Percentiles rank a stretch among this genome's conserved stretches.
phyloP scores from a whole-genome alignment of 2,329 filamentous ascomycete species.

The Aciculosporium take region DNA sequence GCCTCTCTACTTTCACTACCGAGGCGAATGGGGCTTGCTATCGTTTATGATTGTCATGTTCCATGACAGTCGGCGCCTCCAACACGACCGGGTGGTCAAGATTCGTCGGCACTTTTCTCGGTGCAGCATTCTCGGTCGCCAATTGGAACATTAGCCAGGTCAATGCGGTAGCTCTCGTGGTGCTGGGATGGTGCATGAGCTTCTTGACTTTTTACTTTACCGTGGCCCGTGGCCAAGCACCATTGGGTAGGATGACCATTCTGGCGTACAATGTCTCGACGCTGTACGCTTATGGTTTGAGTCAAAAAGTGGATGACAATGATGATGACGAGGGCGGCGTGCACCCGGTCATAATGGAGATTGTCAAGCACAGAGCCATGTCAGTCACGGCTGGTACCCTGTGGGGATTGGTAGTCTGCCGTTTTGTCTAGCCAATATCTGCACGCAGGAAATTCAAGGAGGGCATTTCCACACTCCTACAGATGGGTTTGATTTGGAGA shows the following conservation, averaged over 20 bases:
- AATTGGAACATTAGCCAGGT: constrained; percentile 63
- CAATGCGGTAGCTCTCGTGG: constrained; percentile 54
- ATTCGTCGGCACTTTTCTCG: constrained; percentile 68
- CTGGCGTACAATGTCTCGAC: constrained; percentile 87
- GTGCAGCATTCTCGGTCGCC: constrained; percentile 55
- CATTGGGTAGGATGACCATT: constrained; percentile 79
- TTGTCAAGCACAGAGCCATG: constrained; percentile 68
- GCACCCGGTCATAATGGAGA: constrained; percentile 67
- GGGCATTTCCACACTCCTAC: constrained; percentile 67
- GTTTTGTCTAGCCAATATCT: constrained; percentile 78
- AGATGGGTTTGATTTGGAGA: constrained; percentile 89
- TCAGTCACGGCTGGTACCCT: constrained; percentile 70
- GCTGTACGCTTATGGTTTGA: constrained; percentile 77
- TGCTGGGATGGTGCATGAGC: constrained; percentile 65
- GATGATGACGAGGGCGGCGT: constrained; percentile 70
- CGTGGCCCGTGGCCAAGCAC: constrained; percentile 61
- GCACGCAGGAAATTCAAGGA: constrained; percentile 74
- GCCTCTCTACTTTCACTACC: constrained; percentile 65
- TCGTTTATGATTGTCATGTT: constrained; percentile 93
- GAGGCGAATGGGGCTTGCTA: constrained; percentile 87
- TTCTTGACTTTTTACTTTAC: constrained; percentile 77
- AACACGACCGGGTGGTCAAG: constrained; percentile 78
- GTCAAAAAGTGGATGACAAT: constrained; percentile 57
- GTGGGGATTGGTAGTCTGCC: constrained; percentile 77
- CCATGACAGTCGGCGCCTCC: constrained; percentile 84